Percentiles rank a stretch among this genome's conserved stretches.
Evolutionary conservation across 306 rosid species (phyloP).

Genomic region (Gleditsia sinensis): DNA sequence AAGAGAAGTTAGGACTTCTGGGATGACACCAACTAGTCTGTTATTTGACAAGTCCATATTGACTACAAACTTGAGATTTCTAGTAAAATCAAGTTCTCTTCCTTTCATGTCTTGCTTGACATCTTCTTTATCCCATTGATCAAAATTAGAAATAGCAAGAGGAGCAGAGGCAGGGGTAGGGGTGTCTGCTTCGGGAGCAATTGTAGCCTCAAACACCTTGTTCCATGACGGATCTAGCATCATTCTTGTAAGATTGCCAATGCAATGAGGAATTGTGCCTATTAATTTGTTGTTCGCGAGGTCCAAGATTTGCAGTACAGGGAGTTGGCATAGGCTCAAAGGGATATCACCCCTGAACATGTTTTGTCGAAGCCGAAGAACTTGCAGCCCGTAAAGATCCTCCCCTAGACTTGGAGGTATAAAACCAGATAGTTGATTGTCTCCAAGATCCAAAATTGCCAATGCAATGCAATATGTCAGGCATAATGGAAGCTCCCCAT

Average conservation of each 20-base stretch:
- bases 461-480: background rate
- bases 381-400: background rate
- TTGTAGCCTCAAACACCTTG: no score
- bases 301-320: background rate
- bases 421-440: background rate
- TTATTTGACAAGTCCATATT: constrained; percentile 2
- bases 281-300: background rate
- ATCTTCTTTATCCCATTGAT: background rate
- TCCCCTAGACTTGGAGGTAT: background rate
- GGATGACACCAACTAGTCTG: background rate
- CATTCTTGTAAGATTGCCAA: background rate
- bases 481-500: background rate
- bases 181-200: no score
- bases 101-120: background rate
- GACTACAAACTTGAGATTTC: background rate
- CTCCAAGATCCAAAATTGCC: background rate
- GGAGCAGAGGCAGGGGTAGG: no score
- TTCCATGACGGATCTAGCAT: background rate
- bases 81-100: constrained; percentile 2
- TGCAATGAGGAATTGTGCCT: background rate
- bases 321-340: background rate
- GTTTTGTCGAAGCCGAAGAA: background rate
- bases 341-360: background rate
- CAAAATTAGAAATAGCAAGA: no score
- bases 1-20: background rate